Evolutionary conservation across 2,329 filamentous ascomycete species (phyloP).

Genomic region (Exophiala oligosperma): DNA sequence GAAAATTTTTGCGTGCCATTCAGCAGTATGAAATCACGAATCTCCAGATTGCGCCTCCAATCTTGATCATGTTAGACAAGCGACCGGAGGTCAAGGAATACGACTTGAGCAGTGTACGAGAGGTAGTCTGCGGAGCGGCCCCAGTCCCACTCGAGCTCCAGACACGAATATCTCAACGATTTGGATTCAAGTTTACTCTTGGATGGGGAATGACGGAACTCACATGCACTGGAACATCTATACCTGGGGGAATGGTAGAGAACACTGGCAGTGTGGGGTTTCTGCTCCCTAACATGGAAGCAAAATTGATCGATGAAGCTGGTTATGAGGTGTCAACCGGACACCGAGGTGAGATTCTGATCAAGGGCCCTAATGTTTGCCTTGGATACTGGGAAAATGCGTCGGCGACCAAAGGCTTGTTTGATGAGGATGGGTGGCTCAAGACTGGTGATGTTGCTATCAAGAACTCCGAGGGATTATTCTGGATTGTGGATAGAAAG

Average conservation of each 20-base stretch:
- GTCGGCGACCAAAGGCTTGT: conserved; percentile 61
- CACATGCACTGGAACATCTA: conserved; percentile 66
- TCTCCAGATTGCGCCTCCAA: conserved; percentile 61
- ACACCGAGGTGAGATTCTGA: conserved; percentile 64
- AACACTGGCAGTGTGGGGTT: conserved; percentile 53
- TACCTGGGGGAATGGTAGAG: conserved; percentile 38
- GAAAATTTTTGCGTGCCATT: conserved; percentile 55
- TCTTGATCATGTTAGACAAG: conserved; percentile 60
- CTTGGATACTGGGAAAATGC: conserved; percentile 55
- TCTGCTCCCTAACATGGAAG: conserved; percentile 37
- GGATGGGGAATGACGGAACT: conserved; percentile 60
- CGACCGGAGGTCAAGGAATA: conserved; percentile 55
- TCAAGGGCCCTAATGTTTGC: conserved; percentile 54
- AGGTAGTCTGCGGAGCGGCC: conserved; percentile 56
- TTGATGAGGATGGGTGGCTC: conserved; percentile 70
- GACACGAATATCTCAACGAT: conserved; percentile 49
- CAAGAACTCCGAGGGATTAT: conserved; percentile 50
- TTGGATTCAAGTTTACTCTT: conserved; percentile 49
- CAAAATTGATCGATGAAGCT: conserved; percentile 65
- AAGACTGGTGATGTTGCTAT: conserved; percentile 82
- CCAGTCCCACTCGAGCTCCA: conserved; percentile 59
- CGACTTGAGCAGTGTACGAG: conserved; percentile 53
- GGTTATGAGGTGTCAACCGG: conserved; percentile 68
- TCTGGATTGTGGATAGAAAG: conserved; percentile 50
- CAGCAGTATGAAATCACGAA: conserved; percentile 51